Conservation (phyloP, 371 early-diverging fungal species). For the Coemansia sp. region DNA sequence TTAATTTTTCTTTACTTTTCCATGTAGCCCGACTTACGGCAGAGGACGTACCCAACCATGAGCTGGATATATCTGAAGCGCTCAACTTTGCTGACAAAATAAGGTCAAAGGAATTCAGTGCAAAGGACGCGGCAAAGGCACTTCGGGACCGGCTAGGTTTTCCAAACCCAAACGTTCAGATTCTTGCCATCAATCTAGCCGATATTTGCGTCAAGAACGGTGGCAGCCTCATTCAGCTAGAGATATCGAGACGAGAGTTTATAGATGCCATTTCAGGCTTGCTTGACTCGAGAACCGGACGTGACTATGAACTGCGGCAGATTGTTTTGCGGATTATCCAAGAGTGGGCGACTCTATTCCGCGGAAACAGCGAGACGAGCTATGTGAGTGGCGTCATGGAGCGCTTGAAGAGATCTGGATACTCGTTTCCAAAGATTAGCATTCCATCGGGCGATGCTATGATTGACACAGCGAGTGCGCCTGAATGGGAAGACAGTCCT, state of each 20-base stretch:
- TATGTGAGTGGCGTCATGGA: slow-evolving; percentile 76
- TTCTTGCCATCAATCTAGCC: slow-evolving; percentile 77
- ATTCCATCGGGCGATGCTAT: slow-evolving; percentile 27
- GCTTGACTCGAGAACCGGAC: slow-evolving; percentile 55
- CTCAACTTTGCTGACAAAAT: slow-evolving; percentile 90
- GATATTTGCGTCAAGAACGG: slow-evolving; percentile 94
- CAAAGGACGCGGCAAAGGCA: slow-evolving; percentile 73
- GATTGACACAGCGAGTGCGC: slow-evolving; percentile 59
- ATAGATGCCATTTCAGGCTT: slow-evolving; percentile 75
- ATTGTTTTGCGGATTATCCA: slow-evolving; percentile 77
- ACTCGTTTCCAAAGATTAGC: slow-evolving; percentile 37
- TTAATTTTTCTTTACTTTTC: not conserved
- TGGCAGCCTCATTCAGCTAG: slow-evolving; percentile 79
- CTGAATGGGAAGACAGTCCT: slow-evolving; percentile 93
- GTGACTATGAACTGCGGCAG: slow-evolving; percentile 70
- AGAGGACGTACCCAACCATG: slow-evolving; percentile 79
- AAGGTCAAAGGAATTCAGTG: slow-evolving; percentile 75
- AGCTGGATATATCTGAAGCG: slow-evolving; percentile 76
- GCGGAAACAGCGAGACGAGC: slow-evolving; percentile 66
- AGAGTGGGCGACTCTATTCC: slow-evolving; percentile 83
- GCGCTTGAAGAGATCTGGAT: slow-evolving; percentile 71
- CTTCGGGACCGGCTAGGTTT: slow-evolving; percentile 76
- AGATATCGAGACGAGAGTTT: slow-evolving; percentile 86
- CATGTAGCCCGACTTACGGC: slow-evolving; percentile 80
- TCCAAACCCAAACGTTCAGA: slow-evolving; percentile 90